phyloP scores from a whole-genome alignment of 177 flowering plant genomes.

The Telopea speciosissima region DNA sequence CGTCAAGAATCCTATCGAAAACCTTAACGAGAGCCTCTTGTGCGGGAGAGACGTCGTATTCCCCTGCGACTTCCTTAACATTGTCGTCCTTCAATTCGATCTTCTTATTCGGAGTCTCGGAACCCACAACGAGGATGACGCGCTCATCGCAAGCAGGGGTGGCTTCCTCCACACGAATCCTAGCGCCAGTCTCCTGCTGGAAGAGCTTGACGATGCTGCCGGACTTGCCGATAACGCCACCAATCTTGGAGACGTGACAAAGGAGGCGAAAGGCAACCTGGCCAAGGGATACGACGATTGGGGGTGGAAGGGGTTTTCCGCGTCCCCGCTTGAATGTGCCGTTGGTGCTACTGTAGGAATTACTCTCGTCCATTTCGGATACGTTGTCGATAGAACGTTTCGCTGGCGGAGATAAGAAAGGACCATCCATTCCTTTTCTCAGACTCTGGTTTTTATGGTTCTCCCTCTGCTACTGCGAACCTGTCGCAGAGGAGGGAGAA shows the following conservation, averaged over 20 bases:
- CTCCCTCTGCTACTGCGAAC: slow-evolving; percentile 4
- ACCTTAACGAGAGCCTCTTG: slow-evolving; percentile 66
- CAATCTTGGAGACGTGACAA: slow-evolving; percentile 36
- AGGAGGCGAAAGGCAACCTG: slow-evolving; percentile 45
- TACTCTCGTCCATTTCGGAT: slow-evolving; percentile 12
- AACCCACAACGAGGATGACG: slow-evolving; percentile 33
- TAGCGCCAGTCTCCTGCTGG: slow-evolving; percentile 34
- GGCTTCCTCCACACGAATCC: slow-evolving; percentile 33
- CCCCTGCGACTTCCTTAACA: slow-evolving; percentile 12
- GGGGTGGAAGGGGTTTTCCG: slow-evolving; percentile 10
- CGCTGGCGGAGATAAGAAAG: slow-evolving; percentile 12
- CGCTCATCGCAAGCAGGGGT: slow-evolving; percentile 27
- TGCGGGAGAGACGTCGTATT: slow-evolving; percentile 41
- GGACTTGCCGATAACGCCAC: slow-evolving; percentile 53
- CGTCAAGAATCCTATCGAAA: slow-evolving; percentile 49
- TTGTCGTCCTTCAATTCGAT: slow-evolving; percentile 19
- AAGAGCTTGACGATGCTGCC: slow-evolving; percentile 40
- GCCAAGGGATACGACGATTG: slow-evolving; percentile 15
- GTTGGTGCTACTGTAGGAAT: not conserved
- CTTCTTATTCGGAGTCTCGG: slow-evolving; percentile 18
- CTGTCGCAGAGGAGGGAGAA: not conserved
- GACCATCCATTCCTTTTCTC: slow-evolving; percentile 11
- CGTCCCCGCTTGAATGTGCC: slow-evolving; percentile 20
- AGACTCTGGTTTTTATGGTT: not conserved
- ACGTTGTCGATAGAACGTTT: slow-evolving; percentile 10